Base-by-base conservation (phyloP, 176 grass and related monocot genomes). In the Oryza coarctata region DNA sequence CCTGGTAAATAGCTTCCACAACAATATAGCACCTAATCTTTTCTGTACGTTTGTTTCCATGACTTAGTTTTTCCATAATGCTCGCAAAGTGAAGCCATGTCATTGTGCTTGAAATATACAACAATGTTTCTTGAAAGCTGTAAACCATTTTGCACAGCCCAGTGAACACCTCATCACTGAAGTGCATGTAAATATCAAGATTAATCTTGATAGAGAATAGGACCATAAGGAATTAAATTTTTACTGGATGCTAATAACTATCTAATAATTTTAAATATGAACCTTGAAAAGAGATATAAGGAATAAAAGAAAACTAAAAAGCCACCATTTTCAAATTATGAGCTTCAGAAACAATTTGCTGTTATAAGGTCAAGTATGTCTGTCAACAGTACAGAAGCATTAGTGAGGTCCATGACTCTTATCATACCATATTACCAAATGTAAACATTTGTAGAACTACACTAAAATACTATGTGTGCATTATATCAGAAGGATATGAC, bases 21-120 rank as follows among this genome's bases (percentile, higher is more conserved):
- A 88, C 89, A 72, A 91, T 91, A 70, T 91, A 91, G 2, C 85
- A 81, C 3, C 85, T 62, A 26, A 88, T 74, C 74, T 82, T 85
- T 80, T 88, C 85, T 29, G 81, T 63, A 29, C 27, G 62, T 75
- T 91, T 91, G 62, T 86, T 91, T 66, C 77, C 63, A 35, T 34
- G 77, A 69, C 82, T 91, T 40, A 85, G 40, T 76, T 87, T 84
- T 63, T 91, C 89, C 81, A 88, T 75, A 47, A 35, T 91, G 39
- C 65, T 88, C 52, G 79, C 85, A 39, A 39, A 87, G 70, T 29
- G 89, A 91, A 66, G 78, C 73, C 81, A 91, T 87, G 79, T 91
- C 89, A 78, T 91, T 91, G 63, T 91, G 85, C 71, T 88, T 91
- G 81, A 91, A 91, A 85, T 91, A 91, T 77, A 80, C 77, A 67